Conservation (phyloP, 2,329 filamentous ascomycete species). For the Colletotrichum sp. region DNA sequence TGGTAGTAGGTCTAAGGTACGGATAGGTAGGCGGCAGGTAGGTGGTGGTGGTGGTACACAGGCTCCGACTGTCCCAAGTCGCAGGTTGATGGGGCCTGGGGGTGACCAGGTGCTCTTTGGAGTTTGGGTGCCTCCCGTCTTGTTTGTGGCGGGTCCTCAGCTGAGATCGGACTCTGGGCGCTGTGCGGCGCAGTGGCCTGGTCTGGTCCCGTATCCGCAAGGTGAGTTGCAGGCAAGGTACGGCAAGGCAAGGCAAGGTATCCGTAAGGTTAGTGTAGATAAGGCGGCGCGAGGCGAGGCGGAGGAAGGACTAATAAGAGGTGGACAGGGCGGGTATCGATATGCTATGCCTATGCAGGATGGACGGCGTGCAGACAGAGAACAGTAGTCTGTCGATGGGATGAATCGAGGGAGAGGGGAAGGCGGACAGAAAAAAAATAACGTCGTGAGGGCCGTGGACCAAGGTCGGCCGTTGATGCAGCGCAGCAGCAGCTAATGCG, state of each 20-base stretch:
- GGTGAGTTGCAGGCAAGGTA: neutral
- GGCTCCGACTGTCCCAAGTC: conserved; percentile 9
- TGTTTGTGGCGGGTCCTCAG: conserved; percentile 12
- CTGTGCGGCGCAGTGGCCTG: neutral
- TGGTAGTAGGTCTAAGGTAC: neutral
- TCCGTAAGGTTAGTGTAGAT: neutral
- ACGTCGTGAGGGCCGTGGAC: neutral
- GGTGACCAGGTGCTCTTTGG: neutral
- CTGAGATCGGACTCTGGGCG: neutral
- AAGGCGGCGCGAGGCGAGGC: neutral
- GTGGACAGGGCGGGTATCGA: neutral
- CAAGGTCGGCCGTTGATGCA: neutral
- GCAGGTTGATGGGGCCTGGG: conserved; percentile 14
- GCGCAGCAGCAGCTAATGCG: neutral
- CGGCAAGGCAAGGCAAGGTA: neutral
- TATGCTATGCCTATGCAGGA: neutral
- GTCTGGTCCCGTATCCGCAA: neutral
- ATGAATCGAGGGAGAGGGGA: neutral
- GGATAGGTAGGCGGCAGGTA: neutral
- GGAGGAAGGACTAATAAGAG: neutral
- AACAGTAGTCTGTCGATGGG: neutral
- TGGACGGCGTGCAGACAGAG: neutral
- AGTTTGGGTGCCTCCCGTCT: neutral
- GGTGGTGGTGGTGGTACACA: neutral
- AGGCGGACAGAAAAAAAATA: neutral